phyloP scores from a whole-genome alignment of 768 basidiomycete genomes.

The Boletus coccyginus region DNA sequence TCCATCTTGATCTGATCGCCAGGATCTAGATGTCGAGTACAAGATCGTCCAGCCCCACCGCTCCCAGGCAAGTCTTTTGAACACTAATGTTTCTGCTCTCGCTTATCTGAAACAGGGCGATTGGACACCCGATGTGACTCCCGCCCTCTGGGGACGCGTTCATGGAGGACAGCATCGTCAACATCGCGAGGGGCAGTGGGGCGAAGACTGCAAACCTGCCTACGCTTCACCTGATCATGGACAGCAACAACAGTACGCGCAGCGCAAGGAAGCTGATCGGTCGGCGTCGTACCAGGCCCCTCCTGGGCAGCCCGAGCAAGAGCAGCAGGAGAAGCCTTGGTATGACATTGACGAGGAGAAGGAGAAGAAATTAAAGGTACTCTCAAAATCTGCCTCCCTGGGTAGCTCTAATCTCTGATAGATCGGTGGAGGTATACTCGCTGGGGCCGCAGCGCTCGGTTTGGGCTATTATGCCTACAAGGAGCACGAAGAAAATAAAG shows the following conservation, averaged over 20 bases:
- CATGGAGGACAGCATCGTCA: constrained; percentile 30
- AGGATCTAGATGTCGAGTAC: constrained; percentile 45
- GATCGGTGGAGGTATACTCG: constrained; percentile 64
- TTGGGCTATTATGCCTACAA: constrained; percentile 53
- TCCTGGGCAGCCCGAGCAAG: constrained; percentile 31
- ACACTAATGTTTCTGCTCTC: neutral
- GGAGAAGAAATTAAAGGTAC: constrained; percentile 60
- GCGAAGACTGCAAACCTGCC: constrained; percentile 13
- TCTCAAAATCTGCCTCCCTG: neutral
- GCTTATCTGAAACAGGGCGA: constrained; percentile 43
- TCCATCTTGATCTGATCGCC: constrained; percentile 6
- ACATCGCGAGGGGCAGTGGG: constrained; percentile 17
- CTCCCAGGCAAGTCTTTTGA: constrained; percentile 51
- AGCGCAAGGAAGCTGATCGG: constrained; percentile 28
- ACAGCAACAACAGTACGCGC: constrained; percentile 28
- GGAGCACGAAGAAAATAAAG: constrained; percentile 51
- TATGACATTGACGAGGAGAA: constrained; percentile 49
- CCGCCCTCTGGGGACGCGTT: constrained; percentile 66
- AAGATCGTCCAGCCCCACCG: constrained; percentile 70
- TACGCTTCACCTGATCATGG: constrained; percentile 1
- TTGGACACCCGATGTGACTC: constrained; percentile 62
- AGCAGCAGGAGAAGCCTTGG: constrained; percentile 56
- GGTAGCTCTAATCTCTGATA: constrained; percentile 26
- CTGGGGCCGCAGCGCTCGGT: constrained; percentile 50
- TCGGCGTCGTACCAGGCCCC: constrained; percentile 14